These are phyloP conservation scores for Botrytis elliptica DNA, from an alignment of 2,329 filamentous ascomycete genomes.

Conservation along the genomic window DNA sequence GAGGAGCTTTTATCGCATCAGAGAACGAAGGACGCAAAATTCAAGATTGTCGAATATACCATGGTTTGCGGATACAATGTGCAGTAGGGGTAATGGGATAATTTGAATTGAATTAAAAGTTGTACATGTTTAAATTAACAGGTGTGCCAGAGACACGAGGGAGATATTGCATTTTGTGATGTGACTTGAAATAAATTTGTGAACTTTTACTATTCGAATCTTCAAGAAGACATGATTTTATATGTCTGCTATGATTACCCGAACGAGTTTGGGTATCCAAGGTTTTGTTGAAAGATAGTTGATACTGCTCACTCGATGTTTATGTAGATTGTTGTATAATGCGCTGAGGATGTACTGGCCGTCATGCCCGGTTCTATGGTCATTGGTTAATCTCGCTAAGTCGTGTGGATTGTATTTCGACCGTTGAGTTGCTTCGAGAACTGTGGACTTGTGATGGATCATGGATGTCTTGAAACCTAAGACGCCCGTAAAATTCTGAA, in stretches of 20 bases:
- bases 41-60: constrained; percentile 11
- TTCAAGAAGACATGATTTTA: not conserved
- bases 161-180: not conserved
- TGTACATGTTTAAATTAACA: not conserved
- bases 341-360: not conserved
- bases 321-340: not conserved
- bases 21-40: not conserved
- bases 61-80: not conserved
- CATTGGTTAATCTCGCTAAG: not conserved
- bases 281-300: not conserved
- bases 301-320: not conserved
- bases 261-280: not conserved
- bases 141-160: not conserved
- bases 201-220: not conserved
- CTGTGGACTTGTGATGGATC: not conserved
- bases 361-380: not conserved
- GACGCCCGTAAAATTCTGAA: not conserved
- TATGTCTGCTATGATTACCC: not conserved
- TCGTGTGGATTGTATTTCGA: not conserved
- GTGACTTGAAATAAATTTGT: not conserved
- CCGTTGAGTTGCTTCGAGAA: not conserved
- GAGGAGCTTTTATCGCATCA: not conserved
- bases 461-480: not conserved
- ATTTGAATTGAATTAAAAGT: not conserved
- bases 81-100: not conserved